Base-by-base conservation (phyloP, 1,284 basidiomycete genomes). In the Ceratobasidium sp. region DNA sequence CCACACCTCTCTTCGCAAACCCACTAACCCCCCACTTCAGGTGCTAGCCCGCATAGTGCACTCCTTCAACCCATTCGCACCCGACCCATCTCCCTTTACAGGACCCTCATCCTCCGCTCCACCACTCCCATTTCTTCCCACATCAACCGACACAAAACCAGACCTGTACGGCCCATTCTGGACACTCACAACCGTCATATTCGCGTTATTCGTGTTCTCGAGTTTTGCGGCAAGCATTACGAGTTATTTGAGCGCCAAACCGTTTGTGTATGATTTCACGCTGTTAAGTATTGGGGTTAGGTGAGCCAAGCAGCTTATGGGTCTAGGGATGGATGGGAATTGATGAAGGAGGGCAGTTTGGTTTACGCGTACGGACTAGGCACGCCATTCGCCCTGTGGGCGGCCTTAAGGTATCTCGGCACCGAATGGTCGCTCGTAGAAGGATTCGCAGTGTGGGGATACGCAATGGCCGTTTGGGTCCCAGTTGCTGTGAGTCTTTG, bases 91-190 rank as follows among this genome's bases (percentile, higher is more conserved):
- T 93, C 66, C 71, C 5, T 74, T 74, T 28, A 74, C 71, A 89
- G 76, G 76, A 26, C 61, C 60, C 15, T 56, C 63, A 0, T 49
- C 61, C 2, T 53, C 71, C 3, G 63, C 33, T 26, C 51, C 60
- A 6, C 37, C 58, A 11, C 37, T 74, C 26, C 45, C 68, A 10
- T 76, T 74, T 35, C 37, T 78, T n/a, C 71, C 71, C 15, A 33
- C 71, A 10, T 51, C 71, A 20, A 76, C 53, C 20, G 77, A 89
- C 58, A 90, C 93, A 26, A 85, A 88, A 26, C 85, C 87, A 13
- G 93, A 94, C 81, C 88, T 94, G 56, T 94, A 94, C 79, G 96
- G 96, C 1, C 95, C 96, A 0, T 98, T 98, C 86, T 98, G 96
- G 96, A 94, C 95, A 0, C 88, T 97, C 64, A 96, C 95, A 0